A percentile compares a stretch with the other conserved stretches of the same genome.
phyloP scores from a whole-genome alignment of 2,329 filamentous ascomycete species.

The Phialocephala subalpina region DNA sequence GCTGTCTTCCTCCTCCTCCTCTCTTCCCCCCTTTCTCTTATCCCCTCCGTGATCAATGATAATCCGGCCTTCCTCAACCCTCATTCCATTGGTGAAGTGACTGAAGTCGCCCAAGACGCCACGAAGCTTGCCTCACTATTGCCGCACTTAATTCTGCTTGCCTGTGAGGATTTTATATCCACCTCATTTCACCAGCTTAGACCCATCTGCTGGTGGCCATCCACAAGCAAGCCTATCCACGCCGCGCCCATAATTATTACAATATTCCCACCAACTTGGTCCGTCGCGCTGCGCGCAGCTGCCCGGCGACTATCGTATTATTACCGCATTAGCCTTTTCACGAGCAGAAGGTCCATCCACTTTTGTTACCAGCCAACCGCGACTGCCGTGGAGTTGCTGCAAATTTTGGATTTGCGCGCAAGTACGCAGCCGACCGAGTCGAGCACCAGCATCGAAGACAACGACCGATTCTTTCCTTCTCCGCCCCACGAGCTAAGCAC shows the following conservation, averaged over 20 bases:
- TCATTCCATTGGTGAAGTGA: not conserved
- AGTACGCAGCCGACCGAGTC: not conserved
- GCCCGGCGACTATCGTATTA: slow-evolving; percentile 3
- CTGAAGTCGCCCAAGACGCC: not conserved
- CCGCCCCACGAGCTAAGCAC: not conserved
- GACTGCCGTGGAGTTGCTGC: not conserved
- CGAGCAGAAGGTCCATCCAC: not conserved
- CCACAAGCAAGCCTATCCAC: not conserved
- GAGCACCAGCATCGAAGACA: not conserved
- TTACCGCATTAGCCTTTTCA: not conserved
- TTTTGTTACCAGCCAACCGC: too few relatives aligned
- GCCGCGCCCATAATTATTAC: not conserved
- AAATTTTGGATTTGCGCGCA: not conserved
- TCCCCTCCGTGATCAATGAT: not conserved
- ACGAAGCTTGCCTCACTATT: not conserved
- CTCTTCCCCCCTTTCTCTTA: not conserved
- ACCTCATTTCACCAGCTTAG: not conserved
- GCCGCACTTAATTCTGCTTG: too few relatives aligned
- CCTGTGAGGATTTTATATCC: not conserved
- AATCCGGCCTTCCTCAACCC: not conserved
- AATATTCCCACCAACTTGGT: not conserved
- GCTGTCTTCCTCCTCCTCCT: not conserved
- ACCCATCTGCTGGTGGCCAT: not conserved
- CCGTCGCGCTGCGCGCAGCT: not conserved
- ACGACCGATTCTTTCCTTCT: too few relatives aligned